A percentile compares a stretch with the other conserved stretches of the same genome.
These are phyloP conservation scores for Dactylellina leptospora DNA, from an alignment of 2,329 filamentous ascomycete genomes.

Conservation along the genomic window DNA sequence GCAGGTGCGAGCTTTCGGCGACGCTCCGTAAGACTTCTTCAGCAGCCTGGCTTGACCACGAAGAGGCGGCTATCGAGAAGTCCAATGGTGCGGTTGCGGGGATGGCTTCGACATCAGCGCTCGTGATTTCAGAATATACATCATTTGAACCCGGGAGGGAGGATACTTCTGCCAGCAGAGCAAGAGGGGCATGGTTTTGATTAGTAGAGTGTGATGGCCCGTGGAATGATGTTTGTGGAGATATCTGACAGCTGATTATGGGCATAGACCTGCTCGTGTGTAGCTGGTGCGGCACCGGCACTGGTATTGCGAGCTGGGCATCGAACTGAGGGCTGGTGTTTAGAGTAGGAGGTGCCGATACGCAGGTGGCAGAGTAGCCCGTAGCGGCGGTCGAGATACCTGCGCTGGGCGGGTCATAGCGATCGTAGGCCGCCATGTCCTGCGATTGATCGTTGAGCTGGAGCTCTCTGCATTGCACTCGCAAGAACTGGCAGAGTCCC, in stretches of 20 bases:
- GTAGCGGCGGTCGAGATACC: not conserved
- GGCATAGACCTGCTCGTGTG: slow-evolving; percentile 22
- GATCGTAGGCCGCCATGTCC: not conserved
- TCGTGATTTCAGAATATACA: slow-evolving; percentile 3
- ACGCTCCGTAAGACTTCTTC: not conserved
- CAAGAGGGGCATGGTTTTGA: slow-evolving; percentile 16
- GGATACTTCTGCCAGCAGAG: slow-evolving; percentile 10
- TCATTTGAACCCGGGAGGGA: not conserved
- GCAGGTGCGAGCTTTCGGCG: not conserved
- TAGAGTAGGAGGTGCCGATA: slow-evolving; percentile 26
- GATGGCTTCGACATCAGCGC: slow-evolving; percentile 2
- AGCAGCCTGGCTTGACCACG: not conserved
- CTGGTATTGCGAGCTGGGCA: not conserved
- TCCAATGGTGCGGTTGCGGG: not conserved
- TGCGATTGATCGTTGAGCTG: slow-evolving; percentile 1
- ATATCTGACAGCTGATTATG: slow-evolving; percentile 4
- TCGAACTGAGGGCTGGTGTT: slow-evolving; percentile 1
- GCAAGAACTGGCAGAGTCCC: slow-evolving; percentile 76
- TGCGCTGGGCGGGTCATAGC: not conserved
- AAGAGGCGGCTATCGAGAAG: not conserved
- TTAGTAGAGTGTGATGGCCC: not conserved
- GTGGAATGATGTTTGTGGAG: not conserved
- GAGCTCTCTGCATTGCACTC: slow-evolving; percentile 65
- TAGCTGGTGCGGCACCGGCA: not conserved
- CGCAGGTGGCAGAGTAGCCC: slow-evolving; percentile 7